Evolutionary conservation across 2,329 filamentous ascomycete genomes (phyloP), one percentile per base, ranked within the genome.

Genomic region (Ophiostoma sp.): DNA sequence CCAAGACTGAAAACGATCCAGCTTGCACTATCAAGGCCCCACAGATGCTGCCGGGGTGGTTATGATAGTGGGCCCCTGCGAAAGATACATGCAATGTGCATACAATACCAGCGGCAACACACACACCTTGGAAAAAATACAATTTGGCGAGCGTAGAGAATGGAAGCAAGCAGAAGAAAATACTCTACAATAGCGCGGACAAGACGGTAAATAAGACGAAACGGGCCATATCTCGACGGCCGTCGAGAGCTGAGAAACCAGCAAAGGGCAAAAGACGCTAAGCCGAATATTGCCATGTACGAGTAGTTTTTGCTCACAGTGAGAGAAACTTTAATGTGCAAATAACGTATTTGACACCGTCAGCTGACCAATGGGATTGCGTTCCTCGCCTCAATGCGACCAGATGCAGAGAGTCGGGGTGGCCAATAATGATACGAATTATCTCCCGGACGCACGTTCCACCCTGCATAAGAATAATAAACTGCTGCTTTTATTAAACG

Each of bases 311-410:
- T 63, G 14, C 40, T 63, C 60, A 63, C 60, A 63, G 60, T 63
- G 60, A 63, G 60, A 11, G 18, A 63, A 63, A 63, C 60, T 63
- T n/a, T 63, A 63, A 63, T 63, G 16, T 63, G 58, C 14, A 60
- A 55, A 55, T 55, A 27, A 7, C n/a, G 49, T 55, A 55, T 41
- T 40, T 9, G 1, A 7, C 38, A 27, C 58, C 14, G 6, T 41
- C 16, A 14, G 6, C 14, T 41, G 58, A 38, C 58, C 58, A 62
- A 62, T 62, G 9, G 58, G 58, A 62, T n/a, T 18, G 58, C 58
- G 58, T 41, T 16, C 58, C 12, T 62, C 38, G 38, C 38, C 27
- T 63, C 16, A 63, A 40, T 63, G 52, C 11, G 18, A 18, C 47
- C 47, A 52, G n/a, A 8, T 18, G 42, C 16, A 52, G 7, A 52